These are phyloP conservation scores for Talaromyces sp. DNA, from an alignment of 2,329 filamentous ascomycete genomes.

Conservation along the genomic window DNA sequence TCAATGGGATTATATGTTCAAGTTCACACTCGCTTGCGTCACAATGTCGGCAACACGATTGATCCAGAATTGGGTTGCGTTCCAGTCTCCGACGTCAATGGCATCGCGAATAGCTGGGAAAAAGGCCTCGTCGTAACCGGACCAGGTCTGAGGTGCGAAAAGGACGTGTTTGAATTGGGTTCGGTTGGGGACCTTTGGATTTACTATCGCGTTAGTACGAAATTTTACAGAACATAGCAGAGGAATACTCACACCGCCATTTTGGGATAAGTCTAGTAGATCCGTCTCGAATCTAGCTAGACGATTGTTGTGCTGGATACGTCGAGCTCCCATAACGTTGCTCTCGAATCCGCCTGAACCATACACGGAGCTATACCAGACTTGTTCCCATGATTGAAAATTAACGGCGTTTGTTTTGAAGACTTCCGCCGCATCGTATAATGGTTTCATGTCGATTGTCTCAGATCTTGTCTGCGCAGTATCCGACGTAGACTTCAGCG, in stretches of 20 bases:
- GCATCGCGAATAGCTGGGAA: slow-evolving; percentile 86
- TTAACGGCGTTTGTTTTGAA: slow-evolving; percentile 56
- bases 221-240: neutral
- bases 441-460: slow-evolving; percentile 51
- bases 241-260: slow-evolving; percentile 63
- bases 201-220: neutral
- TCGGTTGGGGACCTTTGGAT: slow-evolving; percentile 73
- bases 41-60: slow-evolving; percentile 67
- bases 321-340: slow-evolving; percentile 58
- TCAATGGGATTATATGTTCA: slow-evolving; percentile 33
- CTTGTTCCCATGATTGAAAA: slow-evolving; percentile 71
- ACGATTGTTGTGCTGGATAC: slow-evolving; percentile 71
- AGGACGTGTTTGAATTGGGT: slow-evolving; percentile 92
- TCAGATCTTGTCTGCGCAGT: slow-evolving; percentile 11
- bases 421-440: slow-evolving; percentile 59
- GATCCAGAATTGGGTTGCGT: slow-evolving; percentile 60
- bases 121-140: slow-evolving; percentile 59
- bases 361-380: slow-evolving; percentile 70
- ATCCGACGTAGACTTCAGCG: slow-evolving; percentile 18
- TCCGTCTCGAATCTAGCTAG: slow-evolving; percentile 78
- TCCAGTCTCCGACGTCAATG: slow-evolving; percentile 67
- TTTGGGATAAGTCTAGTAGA: slow-evolving; percentile 68
- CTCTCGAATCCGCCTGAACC: slow-evolving; percentile 71
- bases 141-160: slow-evolving; percentile 77
- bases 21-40: slow-evolving; percentile 51